Conservation (phyloP, 78 protist species). For the Guillardia theta region DNA sequence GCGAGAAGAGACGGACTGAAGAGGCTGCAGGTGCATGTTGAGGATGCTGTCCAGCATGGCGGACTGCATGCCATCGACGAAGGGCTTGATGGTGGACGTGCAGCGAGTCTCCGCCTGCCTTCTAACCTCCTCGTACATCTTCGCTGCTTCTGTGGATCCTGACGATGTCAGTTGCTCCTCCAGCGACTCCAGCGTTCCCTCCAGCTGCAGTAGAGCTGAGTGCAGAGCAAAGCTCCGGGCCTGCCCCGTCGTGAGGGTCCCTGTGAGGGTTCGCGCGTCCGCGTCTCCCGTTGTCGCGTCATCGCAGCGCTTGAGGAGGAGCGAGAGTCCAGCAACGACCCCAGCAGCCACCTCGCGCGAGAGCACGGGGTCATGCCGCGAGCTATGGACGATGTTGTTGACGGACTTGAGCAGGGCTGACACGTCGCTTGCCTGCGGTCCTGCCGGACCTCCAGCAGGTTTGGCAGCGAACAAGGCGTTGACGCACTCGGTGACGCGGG, state of each 20-base stretch:
- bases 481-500: slow-evolving; percentile 17
- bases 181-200: neutral
- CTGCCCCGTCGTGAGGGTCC: neutral
- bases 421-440: too few species aligned
- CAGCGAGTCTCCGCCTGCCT: neutral
- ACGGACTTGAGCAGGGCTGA: neutral
- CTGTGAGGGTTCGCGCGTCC: neutral
- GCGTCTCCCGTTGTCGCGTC: neutral
- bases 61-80: neutral
- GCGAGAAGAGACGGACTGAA: too few species aligned
- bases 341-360: neutral
- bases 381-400: neutral
- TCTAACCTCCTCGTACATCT: neutral
- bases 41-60: neutral
- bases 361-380: neutral
- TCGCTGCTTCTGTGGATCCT: neutral
- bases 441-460: neutral
- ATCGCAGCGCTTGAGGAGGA: neutral
- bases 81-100: neutral
- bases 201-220: neutral
- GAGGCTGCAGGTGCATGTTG: too few species aligned
- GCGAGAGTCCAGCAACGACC: neutral
- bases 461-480: neutral
- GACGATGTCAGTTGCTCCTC: neutral
- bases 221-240: neutral